Conservation (phyloP, 1,284 basidiomycete species). For the Takashimella koratensis region DNA sequence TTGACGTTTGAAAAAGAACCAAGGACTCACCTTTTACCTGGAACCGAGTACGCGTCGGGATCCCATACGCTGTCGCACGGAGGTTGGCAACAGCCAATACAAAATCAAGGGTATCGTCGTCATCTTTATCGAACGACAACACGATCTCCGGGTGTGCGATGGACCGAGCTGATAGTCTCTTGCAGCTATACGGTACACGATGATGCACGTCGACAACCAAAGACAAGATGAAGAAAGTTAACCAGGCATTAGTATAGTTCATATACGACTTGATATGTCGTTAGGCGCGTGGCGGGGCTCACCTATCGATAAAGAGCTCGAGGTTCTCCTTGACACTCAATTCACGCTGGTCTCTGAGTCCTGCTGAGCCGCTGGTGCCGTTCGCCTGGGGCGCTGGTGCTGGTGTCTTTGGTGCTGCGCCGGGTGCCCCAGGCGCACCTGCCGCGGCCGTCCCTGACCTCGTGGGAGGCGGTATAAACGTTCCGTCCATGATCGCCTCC, state of each 20-base stretch:
- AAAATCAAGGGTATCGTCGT: slow-evolving; percentile 93
- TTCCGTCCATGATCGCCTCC: slow-evolving; percentile 62
- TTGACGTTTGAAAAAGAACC: not conserved
- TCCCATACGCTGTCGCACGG: slow-evolving; percentile 83
- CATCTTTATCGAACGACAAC: slow-evolving; percentile 96
- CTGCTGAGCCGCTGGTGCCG: slow-evolving; percentile 15
- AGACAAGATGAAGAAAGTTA: too few species aligned
- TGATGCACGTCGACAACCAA: too few species aligned
- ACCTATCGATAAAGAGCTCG: slow-evolving; percentile 78
- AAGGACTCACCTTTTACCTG: slow-evolving; percentile 76
- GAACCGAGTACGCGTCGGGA: slow-evolving; percentile 85
- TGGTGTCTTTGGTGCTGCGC: slow-evolving; percentile 17
- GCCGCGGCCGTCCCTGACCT: slow-evolving; percentile 20
- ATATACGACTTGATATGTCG: too few species aligned
- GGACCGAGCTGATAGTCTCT: slow-evolving; percentile 70
- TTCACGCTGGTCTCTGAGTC: slow-evolving; percentile 74
- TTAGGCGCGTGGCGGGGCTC: too few species aligned
- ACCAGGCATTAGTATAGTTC: too few species aligned
- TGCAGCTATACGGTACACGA: slow-evolving; percentile 69
- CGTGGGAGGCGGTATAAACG: slow-evolving; percentile 54
- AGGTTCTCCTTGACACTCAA: slow-evolving; percentile 75
- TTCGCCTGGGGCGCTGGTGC: slow-evolving; percentile 14
- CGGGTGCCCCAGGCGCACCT: slow-evolving; percentile 9
- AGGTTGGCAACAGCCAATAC: slow-evolving; percentile 93
- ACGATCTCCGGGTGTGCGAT: slow-evolving; percentile 64